Percentiles rank a stretch among this genome's conserved stretches.
Evolutionary conservation across 306 rosid species (phyloP).

Genomic region (Citrullus colocynthis): DNA sequence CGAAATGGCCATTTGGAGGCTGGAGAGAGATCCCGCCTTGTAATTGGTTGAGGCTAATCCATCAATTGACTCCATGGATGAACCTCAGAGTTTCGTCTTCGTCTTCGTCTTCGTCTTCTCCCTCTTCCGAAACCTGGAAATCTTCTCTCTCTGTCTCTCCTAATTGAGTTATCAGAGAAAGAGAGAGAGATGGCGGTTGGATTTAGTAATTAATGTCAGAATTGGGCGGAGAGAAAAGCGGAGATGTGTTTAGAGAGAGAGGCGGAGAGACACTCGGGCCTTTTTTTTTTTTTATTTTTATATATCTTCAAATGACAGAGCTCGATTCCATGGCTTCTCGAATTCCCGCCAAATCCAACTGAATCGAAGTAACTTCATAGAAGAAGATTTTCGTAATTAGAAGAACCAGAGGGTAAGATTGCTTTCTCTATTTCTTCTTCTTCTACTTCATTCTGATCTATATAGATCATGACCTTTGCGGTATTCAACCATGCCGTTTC

Average conservation of each 20-base stretch:
- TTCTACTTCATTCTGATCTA: background rate
- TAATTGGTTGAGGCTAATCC: background rate
- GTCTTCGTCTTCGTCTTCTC: background rate
- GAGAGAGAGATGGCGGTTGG: background rate
- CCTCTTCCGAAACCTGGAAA: background rate
- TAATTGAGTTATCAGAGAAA: background rate
- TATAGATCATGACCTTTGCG: slow-evolving; percentile 8
- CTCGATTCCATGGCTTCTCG: background rate
- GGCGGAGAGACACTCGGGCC: background rate
- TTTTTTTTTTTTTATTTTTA: background rate
- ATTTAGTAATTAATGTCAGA: background rate
- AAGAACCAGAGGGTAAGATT: background rate
- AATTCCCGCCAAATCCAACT: slow-evolving; percentile 4
- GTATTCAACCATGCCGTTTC: slow-evolving; percentile 28
- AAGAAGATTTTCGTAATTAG: background rate
- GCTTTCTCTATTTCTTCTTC: background rate
- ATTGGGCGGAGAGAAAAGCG: slow-evolving; percentile 1
- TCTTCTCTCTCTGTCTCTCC: background rate
- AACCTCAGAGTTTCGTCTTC: background rate
- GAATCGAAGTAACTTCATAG: background rate
- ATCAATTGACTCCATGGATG: slow-evolving; percentile 18
- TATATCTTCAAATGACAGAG: background rate
- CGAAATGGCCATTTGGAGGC: slow-evolving; percentile 17
- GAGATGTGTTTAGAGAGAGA: background rate
- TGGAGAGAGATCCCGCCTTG: slow-evolving; percentile 7